These are phyloP conservation scores for Huiozyma naganishii DNA, from an alignment of 805 yeast genomes.

Conservation along the genomic window DNA sequence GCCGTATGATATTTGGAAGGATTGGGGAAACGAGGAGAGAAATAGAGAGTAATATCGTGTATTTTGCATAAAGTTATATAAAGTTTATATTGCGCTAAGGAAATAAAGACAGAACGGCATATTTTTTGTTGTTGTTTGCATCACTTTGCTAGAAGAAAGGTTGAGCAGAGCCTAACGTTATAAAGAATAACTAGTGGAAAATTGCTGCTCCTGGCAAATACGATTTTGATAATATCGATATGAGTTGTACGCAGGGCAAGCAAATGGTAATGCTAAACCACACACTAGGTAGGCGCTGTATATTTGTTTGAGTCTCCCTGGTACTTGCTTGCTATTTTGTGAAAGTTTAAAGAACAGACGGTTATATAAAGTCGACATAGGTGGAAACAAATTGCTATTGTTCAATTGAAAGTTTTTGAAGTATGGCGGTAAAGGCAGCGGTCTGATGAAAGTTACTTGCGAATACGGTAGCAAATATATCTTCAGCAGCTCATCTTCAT, in stretches of 20 bases:
- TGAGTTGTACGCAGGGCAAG: slow-evolving; percentile 19
- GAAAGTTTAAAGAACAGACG: neutral
- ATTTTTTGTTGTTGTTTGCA: neutral
- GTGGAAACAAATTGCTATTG: no score
- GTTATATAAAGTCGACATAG: no score
- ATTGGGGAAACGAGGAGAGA: slow-evolving; percentile 1
- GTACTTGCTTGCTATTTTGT: neutral
- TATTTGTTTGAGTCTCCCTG: neutral
- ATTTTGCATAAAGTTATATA: no score
- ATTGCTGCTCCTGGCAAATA: no score
- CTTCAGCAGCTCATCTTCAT: no score
- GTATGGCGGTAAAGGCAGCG: no score
- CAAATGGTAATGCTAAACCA: slow-evolving; percentile 22
- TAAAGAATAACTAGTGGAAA: no score
- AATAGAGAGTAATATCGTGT: no score
- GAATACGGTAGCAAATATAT: no score
- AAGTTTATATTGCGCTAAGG: neutral
- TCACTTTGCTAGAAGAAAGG: neutral
- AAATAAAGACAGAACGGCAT: neutral
- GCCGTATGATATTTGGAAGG: slow-evolving; percentile 19
- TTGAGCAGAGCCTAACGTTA: neutral
- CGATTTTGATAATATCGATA: neutral
- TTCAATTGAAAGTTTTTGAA: no score
- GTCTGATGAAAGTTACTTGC: no score
- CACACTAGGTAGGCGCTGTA: slow-evolving; percentile 13